phyloP scores from a whole-genome alignment of 2,329 filamentous ascomycete species.

The Cordyceps militaris region DNA sequence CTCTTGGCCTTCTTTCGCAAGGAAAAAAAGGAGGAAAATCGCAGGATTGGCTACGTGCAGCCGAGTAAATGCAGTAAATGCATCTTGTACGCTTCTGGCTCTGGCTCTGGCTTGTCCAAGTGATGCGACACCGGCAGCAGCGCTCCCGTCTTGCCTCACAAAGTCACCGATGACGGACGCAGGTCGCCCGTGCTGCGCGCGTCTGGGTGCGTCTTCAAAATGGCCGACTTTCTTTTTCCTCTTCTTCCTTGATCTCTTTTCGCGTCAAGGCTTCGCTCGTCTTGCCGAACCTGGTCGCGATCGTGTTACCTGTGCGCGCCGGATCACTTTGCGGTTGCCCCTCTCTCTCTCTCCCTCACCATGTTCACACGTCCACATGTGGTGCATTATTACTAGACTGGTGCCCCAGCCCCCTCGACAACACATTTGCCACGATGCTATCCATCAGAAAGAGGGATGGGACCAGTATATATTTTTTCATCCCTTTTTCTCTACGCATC shows the following conservation, averaged over 20 bases:
- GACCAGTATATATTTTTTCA: too few relatives aligned
- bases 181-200: neutral
- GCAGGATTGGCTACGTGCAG: neutral
- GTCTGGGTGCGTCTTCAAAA: neutral
- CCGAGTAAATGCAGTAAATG: neutral
- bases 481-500: neutral
- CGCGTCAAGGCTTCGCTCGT: neutral
- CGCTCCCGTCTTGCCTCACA: neutral
- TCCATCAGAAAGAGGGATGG: too few relatives aligned
- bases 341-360: too few relatives aligned
- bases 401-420: too few relatives aligned
- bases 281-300: neutral
- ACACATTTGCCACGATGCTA: too few relatives aligned
- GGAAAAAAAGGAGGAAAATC: neutral
- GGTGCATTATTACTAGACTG: neutral
- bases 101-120: neutral
- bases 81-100: neutral
- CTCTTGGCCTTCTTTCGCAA: neutral
- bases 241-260: neutral
- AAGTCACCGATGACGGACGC: conserved; percentile 5
- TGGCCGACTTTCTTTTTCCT: neutral
- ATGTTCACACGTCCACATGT: too few relatives aligned
- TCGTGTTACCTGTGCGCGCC: neutral
- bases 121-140: neutral
- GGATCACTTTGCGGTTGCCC: neutral